These are phyloP conservation scores for Euphrasia confusa DNA, from an alignment of 257 asterid species.

Conservation along the genomic window DNA sequence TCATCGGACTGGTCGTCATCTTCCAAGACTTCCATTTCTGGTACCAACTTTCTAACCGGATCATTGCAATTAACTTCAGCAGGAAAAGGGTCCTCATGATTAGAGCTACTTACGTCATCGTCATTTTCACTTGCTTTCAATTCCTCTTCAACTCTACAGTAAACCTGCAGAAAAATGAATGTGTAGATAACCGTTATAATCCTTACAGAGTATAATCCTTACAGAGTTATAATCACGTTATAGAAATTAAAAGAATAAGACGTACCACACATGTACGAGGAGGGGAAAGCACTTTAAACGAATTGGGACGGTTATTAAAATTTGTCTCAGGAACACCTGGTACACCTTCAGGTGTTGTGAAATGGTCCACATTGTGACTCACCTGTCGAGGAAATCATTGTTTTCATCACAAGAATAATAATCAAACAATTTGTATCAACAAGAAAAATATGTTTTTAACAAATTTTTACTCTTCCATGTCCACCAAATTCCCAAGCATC, in stretches of 20 bases:
- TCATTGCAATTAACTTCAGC: neutral
- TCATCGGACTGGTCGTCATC: neutral
- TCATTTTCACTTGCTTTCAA: constrained; percentile 20
- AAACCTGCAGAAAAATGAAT: constrained; percentile 42
- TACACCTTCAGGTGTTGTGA: constrained; percentile 86
- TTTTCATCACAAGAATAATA: neutral
- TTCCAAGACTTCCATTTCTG: constrained; percentile 2
- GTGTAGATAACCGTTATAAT: too few species aligned
- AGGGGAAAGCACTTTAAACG: constrained; percentile 84
- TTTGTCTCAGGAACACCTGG: constrained; percentile 95
- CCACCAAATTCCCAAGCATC: constrained; percentile 96
- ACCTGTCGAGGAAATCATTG: constrained; percentile 39
- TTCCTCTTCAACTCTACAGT: constrained; percentile 62
- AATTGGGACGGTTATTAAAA: constrained; percentile 88
- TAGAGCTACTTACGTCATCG: neutral
- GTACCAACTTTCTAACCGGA: neutral
- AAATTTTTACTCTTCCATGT: constrained; percentile 76
- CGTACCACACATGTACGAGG: constrained; percentile 86
- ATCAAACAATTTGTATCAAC: neutral
- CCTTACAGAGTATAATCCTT: too few species aligned
- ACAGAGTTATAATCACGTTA: neutral
- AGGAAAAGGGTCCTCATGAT: neutral
- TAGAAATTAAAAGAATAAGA: neutral
- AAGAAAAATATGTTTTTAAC: neutral
- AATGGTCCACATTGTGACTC: constrained; percentile 80